These are phyloP conservation scores for Pleurotus cornucopiae DNA, from an alignment of 768 basidiomycete species.

Conservation along the genomic window DNA sequence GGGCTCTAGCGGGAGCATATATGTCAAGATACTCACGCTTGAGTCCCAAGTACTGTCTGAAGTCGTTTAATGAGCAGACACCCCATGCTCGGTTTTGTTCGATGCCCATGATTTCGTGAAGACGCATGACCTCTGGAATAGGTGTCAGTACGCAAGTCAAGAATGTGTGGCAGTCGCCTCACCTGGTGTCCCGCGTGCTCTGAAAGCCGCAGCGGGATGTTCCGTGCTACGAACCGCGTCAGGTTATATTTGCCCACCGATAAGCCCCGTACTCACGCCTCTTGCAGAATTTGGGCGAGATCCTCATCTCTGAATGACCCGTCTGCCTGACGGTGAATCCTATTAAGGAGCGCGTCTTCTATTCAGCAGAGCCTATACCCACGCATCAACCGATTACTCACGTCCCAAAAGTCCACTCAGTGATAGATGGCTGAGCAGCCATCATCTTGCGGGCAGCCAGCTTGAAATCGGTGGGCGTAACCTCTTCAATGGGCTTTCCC, in stretches of 20 bases:
- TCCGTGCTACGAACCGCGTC: conserved; percentile 45
- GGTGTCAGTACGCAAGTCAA: not conserved
- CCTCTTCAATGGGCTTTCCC: conserved; percentile 43
- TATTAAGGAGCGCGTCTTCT: conserved; percentile 18
- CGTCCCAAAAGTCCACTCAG: conserved; percentile 67
- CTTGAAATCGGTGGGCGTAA: conserved; percentile 49
- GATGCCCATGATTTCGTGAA: conserved; percentile 85
- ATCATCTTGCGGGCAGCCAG: conserved; percentile 34
- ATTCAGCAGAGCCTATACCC: not conserved
- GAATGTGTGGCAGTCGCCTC: not conserved
- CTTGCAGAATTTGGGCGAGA: conserved; percentile 60
- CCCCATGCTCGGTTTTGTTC: conserved; percentile 75
- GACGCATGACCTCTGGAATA: conserved; percentile 49
- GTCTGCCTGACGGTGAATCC: conserved; percentile 56
- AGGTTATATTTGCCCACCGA: not conserved
- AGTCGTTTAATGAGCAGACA: conserved; percentile 80
- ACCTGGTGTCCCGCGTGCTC: conserved; percentile 73
- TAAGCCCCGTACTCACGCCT: conserved; percentile 47
- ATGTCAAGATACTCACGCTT: conserved; percentile 45
- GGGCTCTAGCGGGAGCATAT: not conserved
- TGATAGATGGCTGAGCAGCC: conserved; percentile 37
- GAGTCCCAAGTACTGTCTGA: conserved; percentile 74
- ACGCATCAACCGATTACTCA: conserved; percentile 22
- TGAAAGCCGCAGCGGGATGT: conserved; percentile 67
- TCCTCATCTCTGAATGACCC: conserved; percentile 67